phyloP scores from a whole-genome alignment of 164 flowering plant species.

The Warburgia ugandensis region DNA sequence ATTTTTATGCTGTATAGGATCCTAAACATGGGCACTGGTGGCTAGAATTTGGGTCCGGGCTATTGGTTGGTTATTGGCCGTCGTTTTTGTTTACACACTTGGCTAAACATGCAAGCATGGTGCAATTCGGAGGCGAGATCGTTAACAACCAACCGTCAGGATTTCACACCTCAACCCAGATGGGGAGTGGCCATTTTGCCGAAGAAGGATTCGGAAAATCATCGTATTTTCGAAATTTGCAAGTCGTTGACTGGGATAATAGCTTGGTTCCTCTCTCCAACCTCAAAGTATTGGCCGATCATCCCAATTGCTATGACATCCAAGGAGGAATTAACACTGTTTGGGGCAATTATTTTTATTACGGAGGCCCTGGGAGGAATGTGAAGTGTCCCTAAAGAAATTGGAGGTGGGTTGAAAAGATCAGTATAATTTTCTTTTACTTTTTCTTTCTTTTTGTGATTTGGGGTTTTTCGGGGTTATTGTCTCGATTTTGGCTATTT shows the following conservation, averaged over 20 bases:
- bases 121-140: conserved; percentile 89
- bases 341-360: conserved; percentile 91
- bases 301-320: conserved; percentile 74
- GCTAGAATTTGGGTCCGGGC: conserved; percentile 70
- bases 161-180: conserved; percentile 75
- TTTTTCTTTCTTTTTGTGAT: too few species aligned
- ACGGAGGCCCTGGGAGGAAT: conserved; percentile 95
- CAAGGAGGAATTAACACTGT: conserved; percentile 55
- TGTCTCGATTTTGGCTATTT: too few species aligned
- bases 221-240: conserved; percentile 75
- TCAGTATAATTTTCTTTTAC: too few species aligned
- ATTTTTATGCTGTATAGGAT: too few species aligned
- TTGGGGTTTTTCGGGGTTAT: too few species aligned
- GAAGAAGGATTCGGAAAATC: conserved; percentile 82
- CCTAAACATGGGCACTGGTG: conserved; percentile 97
- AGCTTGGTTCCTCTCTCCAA: conserved; percentile 66
- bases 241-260: conserved; percentile 92
- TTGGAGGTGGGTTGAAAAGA: conserved; percentile 1
- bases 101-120: conserved; percentile 74
- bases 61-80: conserved; percentile 95
- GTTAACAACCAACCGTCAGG: conserved; percentile 59
- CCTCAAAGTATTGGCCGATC: conserved; percentile 67
- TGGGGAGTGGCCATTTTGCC: conserved; percentile 96
- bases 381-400: conserved; percentile 61
- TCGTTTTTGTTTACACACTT: conserved; percentile 67